Evolutionary conservation across 2,329 filamentous ascomycete genomes (phyloP).

Genomic region (Hansfordia pulvinata): DNA sequence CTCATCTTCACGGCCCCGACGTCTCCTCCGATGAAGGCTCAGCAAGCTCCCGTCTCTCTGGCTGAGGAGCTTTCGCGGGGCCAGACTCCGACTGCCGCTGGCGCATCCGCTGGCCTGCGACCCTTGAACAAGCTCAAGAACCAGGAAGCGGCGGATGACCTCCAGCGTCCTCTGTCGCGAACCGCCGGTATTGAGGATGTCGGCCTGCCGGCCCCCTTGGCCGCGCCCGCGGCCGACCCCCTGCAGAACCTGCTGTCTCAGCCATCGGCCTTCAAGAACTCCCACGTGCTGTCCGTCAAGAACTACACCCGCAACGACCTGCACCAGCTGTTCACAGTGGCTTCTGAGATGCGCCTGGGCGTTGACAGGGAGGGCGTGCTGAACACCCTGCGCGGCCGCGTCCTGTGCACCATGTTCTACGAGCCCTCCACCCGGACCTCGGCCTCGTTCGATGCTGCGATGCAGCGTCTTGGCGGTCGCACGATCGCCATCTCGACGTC

Average conservation of each 20-base stretch:
- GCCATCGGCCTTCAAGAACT: conserved; percentile 72
- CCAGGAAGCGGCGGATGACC: conserved; percentile 9
- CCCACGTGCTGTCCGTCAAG: conserved; percentile 83
- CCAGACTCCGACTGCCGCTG: conserved; percentile 18
- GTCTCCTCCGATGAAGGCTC: conserved; percentile 45
- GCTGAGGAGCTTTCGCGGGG: conserved; percentile 20
- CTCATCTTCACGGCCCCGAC: conserved; percentile 29
- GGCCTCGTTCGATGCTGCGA: conserved; percentile 90
- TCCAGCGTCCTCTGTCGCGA: conserved; percentile 11
- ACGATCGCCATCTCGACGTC: conserved; percentile 71
- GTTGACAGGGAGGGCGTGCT: conserved; percentile 87
- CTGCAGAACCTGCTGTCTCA: conserved; percentile 61
- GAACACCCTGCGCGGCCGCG: conserved; percentile 70
- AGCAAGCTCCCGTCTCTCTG: conserved; percentile 21
- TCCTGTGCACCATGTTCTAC: conserved; percentile 91
- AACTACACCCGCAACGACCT: conserved; percentile 81
- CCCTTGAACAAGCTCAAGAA: conserved; percentile 4
- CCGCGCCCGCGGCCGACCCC: conserved; percentile 40
- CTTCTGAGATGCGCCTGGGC: conserved; percentile 92
- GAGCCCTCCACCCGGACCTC: conserved; percentile 95
- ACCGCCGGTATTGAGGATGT: conserved; percentile 27
- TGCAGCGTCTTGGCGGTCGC: conserved; percentile 91
- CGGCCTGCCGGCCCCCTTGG: conserved; percentile 28
- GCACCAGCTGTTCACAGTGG: conserved; percentile 88
- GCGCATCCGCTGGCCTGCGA: no score